These are phyloP conservation scores for Exophiala mesophila DNA, from an alignment of 2,329 filamentous ascomycete species.

Conservation along the genomic window DNA sequence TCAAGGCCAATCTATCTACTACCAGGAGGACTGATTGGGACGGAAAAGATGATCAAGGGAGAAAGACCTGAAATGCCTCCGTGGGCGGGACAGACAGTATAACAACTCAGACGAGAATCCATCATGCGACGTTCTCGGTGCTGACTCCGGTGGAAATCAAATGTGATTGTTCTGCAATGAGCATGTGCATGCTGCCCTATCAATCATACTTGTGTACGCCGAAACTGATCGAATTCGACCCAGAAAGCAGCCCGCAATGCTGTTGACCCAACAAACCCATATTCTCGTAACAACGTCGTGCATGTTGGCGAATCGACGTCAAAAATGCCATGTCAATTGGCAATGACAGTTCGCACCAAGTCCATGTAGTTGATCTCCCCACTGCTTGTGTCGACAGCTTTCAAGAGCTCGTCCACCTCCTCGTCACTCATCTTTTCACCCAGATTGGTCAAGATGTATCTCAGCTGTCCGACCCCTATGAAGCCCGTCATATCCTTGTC, in stretches of 20 bases:
- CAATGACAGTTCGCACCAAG: slow-evolving; percentile 79
- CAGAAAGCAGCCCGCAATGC: background rate
- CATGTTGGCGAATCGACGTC: background rate
- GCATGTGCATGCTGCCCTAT: background rate
- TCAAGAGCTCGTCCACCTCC: slow-evolving; percentile 96
- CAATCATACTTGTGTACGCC: background rate
- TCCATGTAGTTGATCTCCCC: slow-evolving; percentile 95
- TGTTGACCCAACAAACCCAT: slow-evolving; percentile 16
- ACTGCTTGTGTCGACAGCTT: slow-evolving; percentile 92
- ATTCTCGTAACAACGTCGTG: slow-evolving; percentile 16
- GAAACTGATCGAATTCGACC: background rate
- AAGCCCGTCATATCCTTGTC: slow-evolving; percentile 99
- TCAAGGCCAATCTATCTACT: slow-evolving; percentile 50
- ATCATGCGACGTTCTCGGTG: no score
- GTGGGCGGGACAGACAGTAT: slow-evolving; percentile 26
- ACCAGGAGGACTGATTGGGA: slow-evolving; percentile 55
- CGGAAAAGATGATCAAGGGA: slow-evolving; percentile 49
- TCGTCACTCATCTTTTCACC: slow-evolving; percentile 99
- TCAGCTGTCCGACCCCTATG: slow-evolving; percentile 94
- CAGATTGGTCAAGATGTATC: slow-evolving; percentile 94
- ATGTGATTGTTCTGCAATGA: background rate
- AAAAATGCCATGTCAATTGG: slow-evolving; percentile 53
- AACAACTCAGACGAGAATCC: slow-evolving; percentile 33
- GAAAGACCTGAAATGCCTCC: slow-evolving; percentile 27
- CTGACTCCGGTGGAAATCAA: background rate